Evolutionary conservation across 345 rosid genomes (phyloP), one percentile per base, ranked within the genome.

Genomic region (Cardiospermum halicacabum): DNA sequence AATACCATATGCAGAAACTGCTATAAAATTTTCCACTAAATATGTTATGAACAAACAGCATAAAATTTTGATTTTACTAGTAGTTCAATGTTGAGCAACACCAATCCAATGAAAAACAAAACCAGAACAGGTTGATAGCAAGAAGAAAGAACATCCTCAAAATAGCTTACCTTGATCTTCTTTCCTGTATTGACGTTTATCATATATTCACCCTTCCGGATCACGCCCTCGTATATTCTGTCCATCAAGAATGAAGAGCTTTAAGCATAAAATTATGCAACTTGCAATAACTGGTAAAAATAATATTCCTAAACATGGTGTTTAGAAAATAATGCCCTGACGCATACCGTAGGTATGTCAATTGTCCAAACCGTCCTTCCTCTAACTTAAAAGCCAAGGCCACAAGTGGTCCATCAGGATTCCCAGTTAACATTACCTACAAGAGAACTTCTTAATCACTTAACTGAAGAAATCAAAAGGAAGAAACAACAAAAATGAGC

Each of bases 361-460:
- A 75, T 76, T 94, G 97, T 65, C 97, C 96, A 72, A 89, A 91
- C 60, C 97, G 88, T 58, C 99, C 99, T 78, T 94, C 97, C 77
- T 94, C 99, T 69, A 94, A 69, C 82, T 94, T 94, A 74, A 94
- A 94, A 74, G 99, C 99, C 80, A 94, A 76, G 7, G 96, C 99
- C 64, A 94, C 99, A 24, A 94, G 91, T 48, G 96, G 96, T 73
- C 97, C 97, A 77, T 94, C 92, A 27, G 97, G 97, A 68, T 85
- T 82, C 68, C 98, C 98, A 68, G 82, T 21, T 75, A 92, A 72
- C 59, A 76, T 63, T 62, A 92, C 86, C 98, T 89, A 78, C 73
- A 79, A 53, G 22, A 67, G 56, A 71, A 54, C 54, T 64, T 26
- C 40, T 66, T 51, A 26, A 22, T 43, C 32, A 54, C 39, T 36